A percentile compares a stretch with the other conserved stretches of the same genome.
These are phyloP conservation scores for Dipodascus geniculatus DNA, from an alignment of 805 yeast genomes.

Conservation along the genomic window DNA sequence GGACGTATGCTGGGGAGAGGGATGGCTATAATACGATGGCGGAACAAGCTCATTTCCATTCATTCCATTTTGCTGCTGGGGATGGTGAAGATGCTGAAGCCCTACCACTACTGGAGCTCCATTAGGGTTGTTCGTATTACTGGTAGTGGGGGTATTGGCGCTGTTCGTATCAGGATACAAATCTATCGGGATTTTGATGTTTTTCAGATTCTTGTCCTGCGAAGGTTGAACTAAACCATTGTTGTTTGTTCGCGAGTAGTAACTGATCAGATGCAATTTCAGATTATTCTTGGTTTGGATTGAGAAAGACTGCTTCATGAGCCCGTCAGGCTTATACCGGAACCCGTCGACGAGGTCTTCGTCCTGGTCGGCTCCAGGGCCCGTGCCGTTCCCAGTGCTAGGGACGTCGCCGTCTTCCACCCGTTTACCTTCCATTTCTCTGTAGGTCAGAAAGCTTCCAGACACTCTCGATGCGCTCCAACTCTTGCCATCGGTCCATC, in stretches of 20 bases:
- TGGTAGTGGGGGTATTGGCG: background rate
- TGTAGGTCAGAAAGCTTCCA: constrained; percentile 50
- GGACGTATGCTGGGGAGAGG: background rate
- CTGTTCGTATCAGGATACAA: constrained; percentile 26
- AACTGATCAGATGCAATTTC: constrained; percentile 51
- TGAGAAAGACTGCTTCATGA: constrained; percentile 55
- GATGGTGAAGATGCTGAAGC: background rate
- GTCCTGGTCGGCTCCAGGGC: background rate
- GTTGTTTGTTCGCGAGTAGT: constrained; percentile 27
- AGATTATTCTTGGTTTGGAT: constrained; percentile 40
- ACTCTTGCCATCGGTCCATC: constrained; percentile 70
- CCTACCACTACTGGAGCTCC: constrained; percentile 7
- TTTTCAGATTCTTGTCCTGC: constrained; percentile 30
- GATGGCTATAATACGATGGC: background rate
- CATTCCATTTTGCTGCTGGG: background rate
- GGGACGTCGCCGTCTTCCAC: constrained; percentile 11
- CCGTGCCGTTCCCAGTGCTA: constrained; percentile 1
- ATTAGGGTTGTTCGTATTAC: constrained; percentile 8
- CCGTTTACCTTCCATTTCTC: constrained; percentile 39
- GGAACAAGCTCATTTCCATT: background rate
- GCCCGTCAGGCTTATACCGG: constrained; percentile 38
- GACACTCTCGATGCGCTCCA: constrained; percentile 67
- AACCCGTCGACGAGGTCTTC: constrained; percentile 23
- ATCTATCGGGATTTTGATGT: constrained; percentile 26
- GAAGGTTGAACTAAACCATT: constrained; percentile 32